phyloP scores from a whole-genome alignment of 108 stramenopile genomes.

The Cylindrotheca fusiformis region DNA sequence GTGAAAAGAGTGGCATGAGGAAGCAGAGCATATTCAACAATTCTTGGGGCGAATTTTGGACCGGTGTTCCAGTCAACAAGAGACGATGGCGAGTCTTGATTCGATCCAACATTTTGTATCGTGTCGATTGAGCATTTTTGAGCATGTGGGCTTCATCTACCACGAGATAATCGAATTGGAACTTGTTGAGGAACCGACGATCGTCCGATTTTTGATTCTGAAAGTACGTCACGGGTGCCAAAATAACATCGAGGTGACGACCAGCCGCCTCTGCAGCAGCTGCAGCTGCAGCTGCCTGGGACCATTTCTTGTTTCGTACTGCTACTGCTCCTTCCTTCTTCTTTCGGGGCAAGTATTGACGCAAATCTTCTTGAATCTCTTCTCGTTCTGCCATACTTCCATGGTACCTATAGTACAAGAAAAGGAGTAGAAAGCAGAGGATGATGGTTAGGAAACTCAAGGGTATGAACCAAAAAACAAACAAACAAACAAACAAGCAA shows the following conservation, averaged over 20 bases:
- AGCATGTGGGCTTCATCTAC: conserved; percentile 81
- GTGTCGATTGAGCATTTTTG: conserved; percentile 70
- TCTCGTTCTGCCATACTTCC: conserved; percentile 62
- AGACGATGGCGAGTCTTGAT: conserved; percentile 62
- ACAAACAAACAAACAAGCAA: too few species aligned
- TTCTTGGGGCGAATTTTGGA: conserved; percentile 84
- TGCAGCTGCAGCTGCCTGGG: neutral
- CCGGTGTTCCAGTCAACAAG: conserved; percentile 71
- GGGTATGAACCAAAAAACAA: too few species aligned
- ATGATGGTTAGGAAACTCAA: neutral
- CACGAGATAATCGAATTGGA: conserved; percentile 77
- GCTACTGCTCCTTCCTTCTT: neutral
- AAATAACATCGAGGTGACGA: conserved; percentile 59
- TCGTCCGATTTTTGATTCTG: conserved; percentile 71
- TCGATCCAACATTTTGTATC: conserved; percentile 70
- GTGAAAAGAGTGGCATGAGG: conserved; percentile 81
- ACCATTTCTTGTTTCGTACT: neutral
- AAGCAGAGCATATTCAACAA: conserved; percentile 84
- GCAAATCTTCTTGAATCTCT: conserved; percentile 47
- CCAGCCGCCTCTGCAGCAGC: neutral
- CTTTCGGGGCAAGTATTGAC: conserved; percentile 31
- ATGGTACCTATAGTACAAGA: conserved; percentile 48
- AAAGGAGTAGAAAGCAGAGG: conserved; percentile 3
- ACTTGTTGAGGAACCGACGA: conserved; percentile 70
- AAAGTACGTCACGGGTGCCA: conserved; percentile 83